Conservation (phyloP, 2,329 filamentous ascomycete species). For the Trichoderma sp. region DNA sequence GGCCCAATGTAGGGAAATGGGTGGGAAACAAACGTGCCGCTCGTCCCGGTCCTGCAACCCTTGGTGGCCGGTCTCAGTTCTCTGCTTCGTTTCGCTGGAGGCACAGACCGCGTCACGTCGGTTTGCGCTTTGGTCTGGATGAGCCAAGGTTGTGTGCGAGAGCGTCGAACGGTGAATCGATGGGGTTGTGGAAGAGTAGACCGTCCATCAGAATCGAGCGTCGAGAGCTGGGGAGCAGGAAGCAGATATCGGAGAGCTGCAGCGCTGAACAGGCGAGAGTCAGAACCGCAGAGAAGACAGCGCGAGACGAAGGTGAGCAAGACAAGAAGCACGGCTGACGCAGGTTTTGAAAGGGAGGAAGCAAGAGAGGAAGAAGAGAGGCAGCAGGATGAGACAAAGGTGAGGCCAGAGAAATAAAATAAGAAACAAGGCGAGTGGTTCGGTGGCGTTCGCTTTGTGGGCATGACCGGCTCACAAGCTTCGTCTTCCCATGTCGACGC, state of each 20-base stretch:
- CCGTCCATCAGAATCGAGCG: slow-evolving; percentile 28
- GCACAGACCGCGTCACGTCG: slow-evolving; percentile 25
- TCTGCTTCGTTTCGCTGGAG: slow-evolving; percentile 6
- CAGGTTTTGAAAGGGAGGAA: background rate
- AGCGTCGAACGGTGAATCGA: slow-evolving; percentile 5
- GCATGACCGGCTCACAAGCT: slow-evolving; percentile 22
- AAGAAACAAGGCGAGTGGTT: slow-evolving; percentile 16
- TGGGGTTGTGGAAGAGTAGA: slow-evolving; percentile 20
- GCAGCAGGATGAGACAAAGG: slow-evolving; percentile 15
- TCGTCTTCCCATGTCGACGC: slow-evolving; percentile 8
- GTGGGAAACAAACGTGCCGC: background rate
- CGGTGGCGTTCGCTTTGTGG: slow-evolving; percentile 25
- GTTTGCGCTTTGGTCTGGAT: slow-evolving; percentile 20
- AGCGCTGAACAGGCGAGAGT: slow-evolving; percentile 4
- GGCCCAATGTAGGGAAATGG: background rate
- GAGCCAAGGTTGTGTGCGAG: slow-evolving; percentile 14
- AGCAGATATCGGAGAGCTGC: background rate
- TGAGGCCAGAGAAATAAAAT: slow-evolving; percentile 20
- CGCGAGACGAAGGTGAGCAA: background rate
- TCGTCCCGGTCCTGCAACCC: background rate
- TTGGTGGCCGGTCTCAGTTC: background rate
- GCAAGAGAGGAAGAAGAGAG: background rate
- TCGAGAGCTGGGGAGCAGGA: background rate
- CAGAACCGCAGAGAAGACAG: background rate
- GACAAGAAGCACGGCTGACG: background rate